phyloP scores from a whole-genome alignment of 148 eudicot genomes.

The Fallopia convolvulus region DNA sequence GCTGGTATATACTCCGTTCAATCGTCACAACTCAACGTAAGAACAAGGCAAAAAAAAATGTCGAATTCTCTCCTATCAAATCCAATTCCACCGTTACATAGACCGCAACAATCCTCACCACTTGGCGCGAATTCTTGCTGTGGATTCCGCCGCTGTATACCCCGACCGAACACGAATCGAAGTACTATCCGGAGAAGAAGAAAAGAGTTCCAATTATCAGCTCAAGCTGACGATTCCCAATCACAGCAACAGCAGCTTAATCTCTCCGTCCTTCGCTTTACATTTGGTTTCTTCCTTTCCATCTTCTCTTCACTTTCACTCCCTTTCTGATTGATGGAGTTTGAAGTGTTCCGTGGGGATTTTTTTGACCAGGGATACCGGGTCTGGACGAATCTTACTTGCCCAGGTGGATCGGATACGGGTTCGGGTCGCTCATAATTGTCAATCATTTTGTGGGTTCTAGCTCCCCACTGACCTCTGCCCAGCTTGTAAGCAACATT shows the following conservation, averaged over 20 bases:
- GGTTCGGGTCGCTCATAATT: slow-evolving; percentile 63
- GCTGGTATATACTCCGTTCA: neutral
- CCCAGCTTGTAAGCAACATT: slow-evolving; percentile 66
- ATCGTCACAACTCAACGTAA: neutral
- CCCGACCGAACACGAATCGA: neutral
- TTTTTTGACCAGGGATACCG: slow-evolving; percentile 48
- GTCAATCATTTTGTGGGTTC: slow-evolving; percentile 77
- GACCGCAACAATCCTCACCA: neutral
- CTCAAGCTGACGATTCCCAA: slow-evolving; percentile 29
- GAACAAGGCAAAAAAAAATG: neutral
- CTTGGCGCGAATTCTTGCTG: slow-evolving; percentile 6
- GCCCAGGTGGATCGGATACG: slow-evolving; percentile 95
- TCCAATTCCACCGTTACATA: neutral
- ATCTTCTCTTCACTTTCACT: slow-evolving; percentile 9
- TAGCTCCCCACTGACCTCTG: slow-evolving; percentile 37
- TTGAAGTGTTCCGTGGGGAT: neutral
- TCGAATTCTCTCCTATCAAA: neutral
- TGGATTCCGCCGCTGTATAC: neutral
- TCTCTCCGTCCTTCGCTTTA: slow-evolving; percentile 85
- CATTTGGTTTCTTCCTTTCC: slow-evolving; percentile 39
- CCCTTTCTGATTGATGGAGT: neutral
- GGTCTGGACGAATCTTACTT: slow-evolving; percentile 91
- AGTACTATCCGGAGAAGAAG: slow-evolving; percentile 13
- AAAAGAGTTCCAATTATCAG: slow-evolving; percentile 15
- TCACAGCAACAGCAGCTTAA: slow-evolving; percentile 49